Evolutionary conservation across 805 yeast genomes (phyloP).

Genomic region (Metschnikowia drakensbergensis): DNA sequence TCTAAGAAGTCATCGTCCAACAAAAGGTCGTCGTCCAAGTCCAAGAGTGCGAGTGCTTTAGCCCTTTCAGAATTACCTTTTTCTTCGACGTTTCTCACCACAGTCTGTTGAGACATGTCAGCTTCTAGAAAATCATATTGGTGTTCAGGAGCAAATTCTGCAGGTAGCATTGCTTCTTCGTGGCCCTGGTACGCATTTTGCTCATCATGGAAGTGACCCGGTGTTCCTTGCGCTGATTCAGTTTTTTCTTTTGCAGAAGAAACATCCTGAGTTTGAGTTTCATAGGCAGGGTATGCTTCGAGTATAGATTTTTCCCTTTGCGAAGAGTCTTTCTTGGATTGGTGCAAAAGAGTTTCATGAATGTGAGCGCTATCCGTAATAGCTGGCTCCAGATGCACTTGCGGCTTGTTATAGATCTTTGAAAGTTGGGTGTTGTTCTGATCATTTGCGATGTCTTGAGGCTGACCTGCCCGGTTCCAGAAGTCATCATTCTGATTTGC

Average conservation of each 20-base stretch:
- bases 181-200: background rate
- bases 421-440: background rate
- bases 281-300: background rate
- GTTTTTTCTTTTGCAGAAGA: background rate
- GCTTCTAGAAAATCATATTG: background rate
- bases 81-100: background rate
- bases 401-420: no score
- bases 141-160: background rate
- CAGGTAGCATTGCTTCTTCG: background rate
- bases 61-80: slow-evolving; percentile 5
- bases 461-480: background rate
- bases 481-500: background rate
- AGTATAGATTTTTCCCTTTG: background rate
- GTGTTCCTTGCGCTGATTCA: background rate
- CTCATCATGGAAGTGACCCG: background rate
- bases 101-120: slow-evolving; percentile 3
- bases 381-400: background rate
- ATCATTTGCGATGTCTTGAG: background rate
- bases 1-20: slow-evolving; percentile 38
- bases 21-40: slow-evolving; percentile 30
- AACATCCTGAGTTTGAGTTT: background rate
- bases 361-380: background rate
- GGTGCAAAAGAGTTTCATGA: background rate
- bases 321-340: background rate
- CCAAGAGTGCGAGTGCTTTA: slow-evolving; percentile 17